A percentile compares a stretch with the other conserved stretches of the same genome.
These are phyloP conservation scores for Eucalyptus tenuipes DNA, from an alignment of 345 rosid genomes.

Conservation along the genomic window DNA sequence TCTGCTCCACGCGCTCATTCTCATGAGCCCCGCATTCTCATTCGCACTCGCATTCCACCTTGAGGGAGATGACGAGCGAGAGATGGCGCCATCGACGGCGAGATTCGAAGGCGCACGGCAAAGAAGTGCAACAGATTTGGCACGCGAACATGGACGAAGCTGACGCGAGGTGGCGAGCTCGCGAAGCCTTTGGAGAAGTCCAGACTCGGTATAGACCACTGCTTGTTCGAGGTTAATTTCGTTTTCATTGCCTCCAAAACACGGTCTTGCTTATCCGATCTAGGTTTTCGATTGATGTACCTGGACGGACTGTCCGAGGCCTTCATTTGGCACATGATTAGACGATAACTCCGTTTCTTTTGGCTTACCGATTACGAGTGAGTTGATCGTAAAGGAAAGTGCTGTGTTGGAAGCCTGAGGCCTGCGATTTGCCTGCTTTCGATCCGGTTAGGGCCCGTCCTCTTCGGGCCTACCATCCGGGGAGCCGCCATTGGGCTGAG, in stretches of 20 bases:
- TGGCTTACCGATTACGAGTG: not conserved
- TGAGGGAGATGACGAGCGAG: not conserved
- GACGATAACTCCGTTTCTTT: not conserved
- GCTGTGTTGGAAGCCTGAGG: not conserved
- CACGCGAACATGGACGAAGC: not conserved
- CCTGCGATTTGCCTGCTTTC: not conserved
- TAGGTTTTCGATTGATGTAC: not conserved
- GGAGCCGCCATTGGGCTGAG: rapidly evolving
- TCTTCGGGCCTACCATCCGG: not conserved
- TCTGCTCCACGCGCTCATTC: not conserved
- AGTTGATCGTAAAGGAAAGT: not conserved
- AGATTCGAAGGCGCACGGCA: not conserved
- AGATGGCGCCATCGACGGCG: not conserved
- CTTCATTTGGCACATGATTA: not conserved
- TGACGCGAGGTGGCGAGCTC: not conserved
- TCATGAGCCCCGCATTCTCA: not conserved
- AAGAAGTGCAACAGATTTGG: not conserved
- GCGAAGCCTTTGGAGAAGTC: not conserved
- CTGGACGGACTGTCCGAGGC: not conserved
- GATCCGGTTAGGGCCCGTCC: not conserved
- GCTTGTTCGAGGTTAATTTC: not conserved
- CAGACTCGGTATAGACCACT: not conserved
- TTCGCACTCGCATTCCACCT: not conserved
- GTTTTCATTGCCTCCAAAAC: not conserved
- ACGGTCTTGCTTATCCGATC: not conserved